These are phyloP conservation scores for Aegle marmelos DNA, from an alignment of 345 rosid species.

Conservation along the genomic window DNA sequence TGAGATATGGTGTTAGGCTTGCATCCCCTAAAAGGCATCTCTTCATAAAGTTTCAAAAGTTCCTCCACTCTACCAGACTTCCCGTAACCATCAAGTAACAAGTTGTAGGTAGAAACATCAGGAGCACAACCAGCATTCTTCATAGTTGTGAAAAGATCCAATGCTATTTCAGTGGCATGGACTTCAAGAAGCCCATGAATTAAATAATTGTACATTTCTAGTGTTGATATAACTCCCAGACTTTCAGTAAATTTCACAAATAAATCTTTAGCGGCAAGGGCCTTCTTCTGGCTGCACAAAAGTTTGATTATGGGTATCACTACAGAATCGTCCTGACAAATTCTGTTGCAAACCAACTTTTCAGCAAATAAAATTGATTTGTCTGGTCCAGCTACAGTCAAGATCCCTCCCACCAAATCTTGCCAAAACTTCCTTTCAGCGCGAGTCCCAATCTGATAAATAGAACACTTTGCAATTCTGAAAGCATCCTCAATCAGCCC, in stretches of 20 bases:
- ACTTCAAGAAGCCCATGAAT: constrained; percentile 65
- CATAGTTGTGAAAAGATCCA: constrained; percentile 50
- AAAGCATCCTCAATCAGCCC: constrained; percentile 62
- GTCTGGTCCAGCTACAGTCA: constrained; percentile 57
- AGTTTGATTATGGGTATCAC: constrained; percentile 61
- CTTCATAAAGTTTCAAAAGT: constrained; percentile 54
- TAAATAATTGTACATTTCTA: constrained; percentile 50
- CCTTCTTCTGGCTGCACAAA: constrained; percentile 56
- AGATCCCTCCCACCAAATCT: constrained; percentile 69
- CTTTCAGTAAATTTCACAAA: constrained; percentile 58
- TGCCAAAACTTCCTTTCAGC: constrained; percentile 48
- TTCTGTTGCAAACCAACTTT: constrained; percentile 42
- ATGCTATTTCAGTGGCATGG: constrained; percentile 41
- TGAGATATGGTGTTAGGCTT: constrained; percentile 64
- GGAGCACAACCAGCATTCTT: constrained; percentile 62
- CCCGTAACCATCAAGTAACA: constrained; percentile 64
- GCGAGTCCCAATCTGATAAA: constrained; percentile 29
- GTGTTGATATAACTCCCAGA: constrained; percentile 49
- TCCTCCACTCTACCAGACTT: constrained; percentile 55
- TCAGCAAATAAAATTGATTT: constrained; percentile 60
- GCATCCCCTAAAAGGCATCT: constrained; percentile 60
- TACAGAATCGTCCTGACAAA: constrained; percentile 57
- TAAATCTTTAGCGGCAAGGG: constrained; percentile 44
- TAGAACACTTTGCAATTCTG: constrained; percentile 56
- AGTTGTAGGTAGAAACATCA: constrained; percentile 66